phyloP scores from a whole-genome alignment of 176 grass and related monocot genomes.

The Oryza officinalis region DNA sequence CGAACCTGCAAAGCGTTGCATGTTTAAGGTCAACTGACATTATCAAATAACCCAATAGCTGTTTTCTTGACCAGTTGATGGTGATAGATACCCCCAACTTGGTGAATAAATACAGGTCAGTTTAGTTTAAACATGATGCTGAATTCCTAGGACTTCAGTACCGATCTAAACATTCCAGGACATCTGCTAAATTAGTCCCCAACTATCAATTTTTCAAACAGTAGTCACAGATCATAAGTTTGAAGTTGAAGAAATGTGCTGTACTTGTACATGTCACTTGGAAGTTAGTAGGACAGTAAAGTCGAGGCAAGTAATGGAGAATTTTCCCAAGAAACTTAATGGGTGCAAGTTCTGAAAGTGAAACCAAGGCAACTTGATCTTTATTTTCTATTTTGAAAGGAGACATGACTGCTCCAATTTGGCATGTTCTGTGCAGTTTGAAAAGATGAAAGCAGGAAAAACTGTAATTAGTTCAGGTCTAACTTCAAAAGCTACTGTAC shows the following conservation, averaged over 20 bases:
- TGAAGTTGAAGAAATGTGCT: not conserved
- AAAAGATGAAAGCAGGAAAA: not conserved
- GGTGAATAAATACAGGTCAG: not conserved
- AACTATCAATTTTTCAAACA: not conserved
- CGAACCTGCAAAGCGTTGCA: conserved; percentile 22
- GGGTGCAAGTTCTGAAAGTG: not conserved
- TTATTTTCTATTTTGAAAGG: not conserved
- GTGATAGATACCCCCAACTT: conserved; percentile 1
- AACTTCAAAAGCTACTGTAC: not conserved
- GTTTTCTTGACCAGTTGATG: conserved; percentile 11
- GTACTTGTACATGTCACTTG: not conserved
- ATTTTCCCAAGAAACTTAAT: not conserved
- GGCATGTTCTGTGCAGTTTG: not conserved
- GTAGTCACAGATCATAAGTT: not conserved
- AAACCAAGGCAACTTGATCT: not conserved
- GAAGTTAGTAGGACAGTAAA: not conserved
- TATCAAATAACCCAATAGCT: not conserved
- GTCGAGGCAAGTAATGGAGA: not conserved
- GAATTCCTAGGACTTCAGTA: not conserved
- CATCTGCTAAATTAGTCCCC: conserved; percentile 1
- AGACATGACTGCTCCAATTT: not conserved
- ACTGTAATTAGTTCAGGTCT: not conserved
- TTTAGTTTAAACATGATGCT: not conserved
- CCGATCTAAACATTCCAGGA: conserved; percentile 6
- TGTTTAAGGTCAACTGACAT: conserved; percentile 32